Evolutionary conservation across 768 basidiomycete species (phyloP).

Genomic region (Panus rudis): DNA sequence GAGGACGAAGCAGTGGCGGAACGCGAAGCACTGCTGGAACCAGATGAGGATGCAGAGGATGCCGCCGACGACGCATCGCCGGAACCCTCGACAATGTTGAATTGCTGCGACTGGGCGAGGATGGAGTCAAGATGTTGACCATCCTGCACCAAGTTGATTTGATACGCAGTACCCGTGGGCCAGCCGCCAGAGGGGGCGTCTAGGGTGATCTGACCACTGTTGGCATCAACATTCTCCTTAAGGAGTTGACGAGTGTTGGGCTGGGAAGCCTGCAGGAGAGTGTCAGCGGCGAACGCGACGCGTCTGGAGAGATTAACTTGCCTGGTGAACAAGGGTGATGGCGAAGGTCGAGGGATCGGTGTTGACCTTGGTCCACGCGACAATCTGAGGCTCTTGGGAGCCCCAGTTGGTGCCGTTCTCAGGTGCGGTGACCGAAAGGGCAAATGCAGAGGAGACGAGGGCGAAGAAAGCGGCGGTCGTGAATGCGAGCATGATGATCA

Average conservation of each 20-base stretch:
- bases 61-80: slow-evolving; percentile 24
- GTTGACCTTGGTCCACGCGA: slow-evolving; percentile 57
- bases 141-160: slow-evolving; percentile 63
- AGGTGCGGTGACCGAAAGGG: slow-evolving; percentile 57
- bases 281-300: not conserved
- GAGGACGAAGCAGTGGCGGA: not conserved
- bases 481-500: slow-evolving; percentile 36
- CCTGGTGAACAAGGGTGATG: slow-evolving; percentile 58
- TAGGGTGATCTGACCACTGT: slow-evolving; percentile 30
- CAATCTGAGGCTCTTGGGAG: slow-evolving; percentile 40
- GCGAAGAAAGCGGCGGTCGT: slow-evolving; percentile 32
- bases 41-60: slow-evolving; percentile 15
- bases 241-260: slow-evolving; percentile 27
- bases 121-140: slow-evolving; percentile 41
- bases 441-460: slow-evolving; percentile 48
- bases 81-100: slow-evolving; percentile 37
- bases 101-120: slow-evolving; percentile 65
- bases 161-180: slow-evolving; percentile 55
- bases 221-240: slow-evolving; percentile 47
- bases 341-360: slow-evolving; percentile 70
- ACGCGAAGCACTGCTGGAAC: slow-evolving; percentile 18
- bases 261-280: not conserved
- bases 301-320: slow-evolving; percentile 21
- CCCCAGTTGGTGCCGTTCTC: slow-evolving; percentile 45
- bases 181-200: slow-evolving; percentile 59